These are phyloP conservation scores for Dactylis glomerata DNA, from an alignment of 176 grass and related monocot genomes.

Conservation along the genomic window DNA sequence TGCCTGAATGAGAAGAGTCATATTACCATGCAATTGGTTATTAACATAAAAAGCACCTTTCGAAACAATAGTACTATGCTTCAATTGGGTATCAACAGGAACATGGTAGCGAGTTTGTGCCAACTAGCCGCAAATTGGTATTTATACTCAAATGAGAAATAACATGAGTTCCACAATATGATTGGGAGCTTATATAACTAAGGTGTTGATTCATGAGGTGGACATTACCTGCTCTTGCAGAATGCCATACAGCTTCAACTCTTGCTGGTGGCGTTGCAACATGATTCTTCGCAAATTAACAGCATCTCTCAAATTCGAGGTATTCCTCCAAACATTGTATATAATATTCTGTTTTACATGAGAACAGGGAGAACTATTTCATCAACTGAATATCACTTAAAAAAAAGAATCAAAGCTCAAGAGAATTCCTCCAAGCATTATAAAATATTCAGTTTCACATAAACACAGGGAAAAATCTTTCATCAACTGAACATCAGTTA, in stretches of 20 bases:
- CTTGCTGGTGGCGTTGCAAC: constrained; percentile 49
- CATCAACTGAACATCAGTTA: too few species aligned
- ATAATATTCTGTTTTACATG: constrained; percentile 59
- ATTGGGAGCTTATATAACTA: not conserved
- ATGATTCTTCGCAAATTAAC: constrained; percentile 65
- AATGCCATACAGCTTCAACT: constrained; percentile 53
- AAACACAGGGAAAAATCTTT: too few species aligned
- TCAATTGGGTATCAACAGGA: not conserved
- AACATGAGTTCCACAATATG: not conserved
- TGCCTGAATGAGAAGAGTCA: not conserved
- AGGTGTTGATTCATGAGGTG: not conserved
- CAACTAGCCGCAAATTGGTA: not conserved
- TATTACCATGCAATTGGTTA: not conserved
- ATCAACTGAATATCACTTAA: constrained; percentile 17
- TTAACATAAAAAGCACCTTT: not conserved
- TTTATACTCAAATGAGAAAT: not conserved
- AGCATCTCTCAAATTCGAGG: constrained; percentile 51
- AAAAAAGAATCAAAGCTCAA: constrained; percentile 4
- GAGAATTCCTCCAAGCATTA: too few species aligned
- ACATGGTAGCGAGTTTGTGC: not conserved
- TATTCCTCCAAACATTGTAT: constrained; percentile 61
- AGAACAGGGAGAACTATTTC: constrained; percentile 24
- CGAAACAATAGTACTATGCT: not conserved
- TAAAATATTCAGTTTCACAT: too few species aligned
- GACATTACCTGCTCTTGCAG: constrained; percentile 76